Evolutionary conservation across 148 eudicot species (phyloP), one percentile per base, ranked within the genome.

Genomic region (Drosera capensis): DNA sequence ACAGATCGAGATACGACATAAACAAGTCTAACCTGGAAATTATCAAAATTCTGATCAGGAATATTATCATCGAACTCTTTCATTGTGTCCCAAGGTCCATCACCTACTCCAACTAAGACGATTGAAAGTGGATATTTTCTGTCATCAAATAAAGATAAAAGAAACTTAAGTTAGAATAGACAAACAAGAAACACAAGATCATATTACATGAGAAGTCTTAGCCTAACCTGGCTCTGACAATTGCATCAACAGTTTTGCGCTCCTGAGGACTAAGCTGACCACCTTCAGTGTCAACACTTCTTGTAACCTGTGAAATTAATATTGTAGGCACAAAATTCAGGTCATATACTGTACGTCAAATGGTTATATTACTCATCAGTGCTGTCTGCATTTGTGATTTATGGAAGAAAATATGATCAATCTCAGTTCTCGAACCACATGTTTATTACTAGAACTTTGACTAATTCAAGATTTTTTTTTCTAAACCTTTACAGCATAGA

Each of bases 61-160:
- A 88, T 84, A 46, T 88, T 90, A 64, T 84, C 99, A 52, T 84
- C 99, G 49, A 90, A 90, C 48, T 90, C 93, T 67, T 56, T 78
- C 99, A 90, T 90, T 82, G 66, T 84, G 59, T 90, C 99, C 99
- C 95, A 90, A 6, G 99, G 95, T 23, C 99, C 99, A 70, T 90
- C 99, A 57, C 95, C 99, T 29, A 90, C 99, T 47, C 99, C 99
- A 54, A 90, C 99, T 46, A 90, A 62, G 53, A 90, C 67, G 55
- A 90, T 85, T 40, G 99, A 90, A 15, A 90, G 70, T 23, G 99
- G 95, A 47, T 78, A 68, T 56, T 84, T 71, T 70, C 99, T 90
- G 75, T 48, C 35, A 23, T 40, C 26, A 39, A 17, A 2, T 28
- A 28, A 28, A 11, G 5, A 11, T 28, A 28, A 28, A 28, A 28